A percentile compares a stretch with the other conserved stretches of the same genome.
These are phyloP conservation scores for Albizia julibrissin DNA, from an alignment of 306 rosid genomes.

Conservation along the genomic window DNA sequence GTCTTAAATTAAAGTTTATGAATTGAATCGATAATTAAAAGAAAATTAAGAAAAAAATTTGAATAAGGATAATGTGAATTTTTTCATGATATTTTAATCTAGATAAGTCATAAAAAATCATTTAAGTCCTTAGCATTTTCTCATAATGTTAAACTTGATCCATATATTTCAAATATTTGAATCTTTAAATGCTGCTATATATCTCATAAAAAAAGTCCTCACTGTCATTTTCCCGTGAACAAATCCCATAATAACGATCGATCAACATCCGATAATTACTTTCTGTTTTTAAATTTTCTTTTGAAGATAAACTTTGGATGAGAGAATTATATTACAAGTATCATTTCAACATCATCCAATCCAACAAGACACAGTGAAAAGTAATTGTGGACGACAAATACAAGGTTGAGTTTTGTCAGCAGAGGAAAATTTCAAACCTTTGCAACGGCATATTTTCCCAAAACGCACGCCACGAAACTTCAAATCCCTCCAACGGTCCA, in stretches of 20 bases:
- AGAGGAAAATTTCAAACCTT: constrained; percentile 7
- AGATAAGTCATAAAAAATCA: too few species aligned
- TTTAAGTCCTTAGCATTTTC: neutral
- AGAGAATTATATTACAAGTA: neutral
- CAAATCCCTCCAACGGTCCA: constrained; percentile 45
- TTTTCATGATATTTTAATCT: too few species aligned
- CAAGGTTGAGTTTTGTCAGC: neutral
- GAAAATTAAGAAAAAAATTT: too few species aligned
- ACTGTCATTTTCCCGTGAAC: neutral
- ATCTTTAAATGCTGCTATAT: neutral
- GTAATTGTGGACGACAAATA: neutral
- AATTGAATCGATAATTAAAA: too few species aligned
- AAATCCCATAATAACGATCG: neutral
- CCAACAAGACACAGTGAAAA: neutral
- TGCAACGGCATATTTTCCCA: constrained; percentile 26
- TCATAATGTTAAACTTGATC: neutral
- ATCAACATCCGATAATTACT: neutral
- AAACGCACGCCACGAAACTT: constrained; percentile 28
- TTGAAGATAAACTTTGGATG: neutral
- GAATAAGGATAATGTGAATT: too few species aligned
- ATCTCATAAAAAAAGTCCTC: neutral
- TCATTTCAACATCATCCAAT: neutral
- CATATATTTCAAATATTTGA: neutral
- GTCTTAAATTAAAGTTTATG: too few species aligned
- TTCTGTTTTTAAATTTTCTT: neutral